Base-by-base conservation (phyloP, 805 yeast species). In the Myxozyma melibiosi region DNA sequence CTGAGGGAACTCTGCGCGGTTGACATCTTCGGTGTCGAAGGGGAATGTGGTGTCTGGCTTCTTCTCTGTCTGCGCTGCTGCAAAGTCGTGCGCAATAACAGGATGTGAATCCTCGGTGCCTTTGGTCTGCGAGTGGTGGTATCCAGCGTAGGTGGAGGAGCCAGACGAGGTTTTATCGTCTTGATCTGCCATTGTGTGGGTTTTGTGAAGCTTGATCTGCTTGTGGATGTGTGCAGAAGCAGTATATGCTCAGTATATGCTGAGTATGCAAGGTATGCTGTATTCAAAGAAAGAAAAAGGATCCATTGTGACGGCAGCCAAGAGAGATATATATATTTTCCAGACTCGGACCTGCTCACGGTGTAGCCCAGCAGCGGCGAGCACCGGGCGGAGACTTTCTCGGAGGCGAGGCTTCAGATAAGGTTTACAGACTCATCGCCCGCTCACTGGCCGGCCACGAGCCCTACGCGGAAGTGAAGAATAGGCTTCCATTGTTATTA, bases 1-100 rank as follows among this genome's bases (percentile, higher is more conserved):
- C 75, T 90, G 96, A 4, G 97, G 96, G 78, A 90, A 90, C 30
- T 89, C 83, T 4, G 71, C 67, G 25, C 59, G 53, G 9, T 30
- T 42, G 22, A 55, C 63, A 16, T 55, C 44, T 35, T 40, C 44
- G 25, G 66, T 44, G 33, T 62, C 50, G 40, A 62, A 59, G 13
- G 91, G 86, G 60, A 80, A 79, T 53, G 76, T 79, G 18, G 80
- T 78, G 34, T 67, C 73, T 18, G 56, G 53, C 2, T n/a, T n/a
- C n/a, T n/a, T n/a, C n/a, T n/a, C n/a, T n/a, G n/a, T n/a, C n/a
- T 11, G n/a, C 8, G 37, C 31, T 2, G 44, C 5, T 11, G 30
- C 53, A 14, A 49, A 49, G 40, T 49, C 53, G 38, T 28, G 41
- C 5, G 53, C 20, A 46, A 41, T 25, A 7, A 31, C 41, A 4